These are phyloP conservation scores for Elongisporangium anandrum DNA, from an alignment of 352 stramenopile genomes.

Conservation along the genomic window DNA sequence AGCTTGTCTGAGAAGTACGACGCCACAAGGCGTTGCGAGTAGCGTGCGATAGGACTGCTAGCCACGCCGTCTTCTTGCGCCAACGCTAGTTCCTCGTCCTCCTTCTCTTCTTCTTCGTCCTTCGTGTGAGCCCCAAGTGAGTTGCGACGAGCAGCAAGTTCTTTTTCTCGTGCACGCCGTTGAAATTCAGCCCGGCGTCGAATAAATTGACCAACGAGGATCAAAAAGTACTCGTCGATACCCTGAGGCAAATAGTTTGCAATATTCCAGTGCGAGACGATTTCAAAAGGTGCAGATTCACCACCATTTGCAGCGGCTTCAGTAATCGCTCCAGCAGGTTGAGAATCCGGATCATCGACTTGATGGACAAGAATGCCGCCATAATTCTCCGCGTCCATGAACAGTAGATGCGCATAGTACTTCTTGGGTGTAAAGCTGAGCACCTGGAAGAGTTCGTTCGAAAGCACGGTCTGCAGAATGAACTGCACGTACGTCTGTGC, in stretches of 20 bases:
- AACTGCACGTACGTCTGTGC: constrained; percentile 95
- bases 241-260: constrained; percentile 79
- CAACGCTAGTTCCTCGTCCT: constrained; percentile 41
- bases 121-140: constrained; percentile 2
- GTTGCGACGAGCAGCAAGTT: not conserved
- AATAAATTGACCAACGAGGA: constrained; percentile 89
- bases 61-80: constrained; percentile 16
- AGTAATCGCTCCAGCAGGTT: constrained; percentile 18
- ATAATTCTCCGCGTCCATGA: constrained; percentile 96
- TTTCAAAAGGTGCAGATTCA: constrained; percentile 37
- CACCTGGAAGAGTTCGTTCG: constrained; percentile 82
- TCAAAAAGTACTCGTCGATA: constrained; percentile 84
- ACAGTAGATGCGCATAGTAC: constrained; percentile 92
- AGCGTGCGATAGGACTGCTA: constrained; percentile 47
- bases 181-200: constrained; percentile 65
- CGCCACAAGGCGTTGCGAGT: constrained; percentile 64
- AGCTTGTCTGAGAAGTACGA: constrained; percentile 80
- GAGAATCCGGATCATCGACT: constrained; percentile 9
- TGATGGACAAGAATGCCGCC: constrained; percentile 85
- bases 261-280: constrained; percentile 89
- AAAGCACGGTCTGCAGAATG: constrained; percentile 90
- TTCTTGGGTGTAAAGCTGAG: constrained; percentile 66
- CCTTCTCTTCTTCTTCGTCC: constrained; percentile 20
- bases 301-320: constrained; percentile 18
- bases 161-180: constrained; percentile 18